These are phyloP conservation scores for Golovinomyces cichoracearum DNA, from an alignment of 2,329 filamentous ascomycete genomes.

Conservation along the genomic window DNA sequence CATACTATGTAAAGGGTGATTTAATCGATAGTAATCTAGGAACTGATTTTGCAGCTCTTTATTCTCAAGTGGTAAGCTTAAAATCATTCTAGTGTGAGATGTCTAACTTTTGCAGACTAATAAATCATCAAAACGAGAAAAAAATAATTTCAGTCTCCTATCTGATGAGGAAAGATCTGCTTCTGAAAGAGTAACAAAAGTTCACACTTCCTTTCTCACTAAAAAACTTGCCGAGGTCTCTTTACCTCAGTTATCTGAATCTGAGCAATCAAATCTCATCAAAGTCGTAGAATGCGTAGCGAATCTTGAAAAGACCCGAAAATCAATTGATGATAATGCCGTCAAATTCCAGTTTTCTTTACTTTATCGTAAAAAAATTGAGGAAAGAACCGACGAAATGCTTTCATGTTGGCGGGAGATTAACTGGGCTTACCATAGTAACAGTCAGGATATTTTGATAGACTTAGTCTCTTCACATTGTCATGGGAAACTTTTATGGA, in stretches of 20 bases:
- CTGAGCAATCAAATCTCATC: slow-evolving; percentile 63
- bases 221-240: slow-evolving; percentile 49
- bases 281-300: slow-evolving; percentile 68
- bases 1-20: slow-evolving; percentile 64
- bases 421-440: slow-evolving; percentile 62
- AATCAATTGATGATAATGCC: slow-evolving; percentile 75
- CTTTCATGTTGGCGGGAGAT: slow-evolving; percentile 56
- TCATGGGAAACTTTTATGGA: slow-evolving; percentile 59
- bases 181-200: slow-evolving; percentile 41
- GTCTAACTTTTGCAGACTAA: slow-evolving; percentile 7
- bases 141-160: slow-evolving; percentile 23
- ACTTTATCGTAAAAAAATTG: slow-evolving; percentile 58
- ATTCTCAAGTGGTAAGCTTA: slow-evolving; percentile 15
- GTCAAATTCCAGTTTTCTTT: slow-evolving; percentile 58
- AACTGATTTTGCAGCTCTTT: slow-evolving; percentile 34
- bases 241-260: slow-evolving; percentile 56
- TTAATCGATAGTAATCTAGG: slow-evolving; percentile 53
- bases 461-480: slow-evolving; percentile 63
- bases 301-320: slow-evolving; percentile 59
- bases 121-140: slow-evolving; percentile 7
- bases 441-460: slow-evolving; percentile 65
- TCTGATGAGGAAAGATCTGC: slow-evolving; percentile 26
- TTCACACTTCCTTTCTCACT: slow-evolving; percentile 41
- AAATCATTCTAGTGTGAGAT: not conserved
- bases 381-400: slow-evolving; percentile 36